phyloP scores from a whole-genome alignment of 2,329 filamentous ascomycete species.

The Aspergillus phoenicis region DNA sequence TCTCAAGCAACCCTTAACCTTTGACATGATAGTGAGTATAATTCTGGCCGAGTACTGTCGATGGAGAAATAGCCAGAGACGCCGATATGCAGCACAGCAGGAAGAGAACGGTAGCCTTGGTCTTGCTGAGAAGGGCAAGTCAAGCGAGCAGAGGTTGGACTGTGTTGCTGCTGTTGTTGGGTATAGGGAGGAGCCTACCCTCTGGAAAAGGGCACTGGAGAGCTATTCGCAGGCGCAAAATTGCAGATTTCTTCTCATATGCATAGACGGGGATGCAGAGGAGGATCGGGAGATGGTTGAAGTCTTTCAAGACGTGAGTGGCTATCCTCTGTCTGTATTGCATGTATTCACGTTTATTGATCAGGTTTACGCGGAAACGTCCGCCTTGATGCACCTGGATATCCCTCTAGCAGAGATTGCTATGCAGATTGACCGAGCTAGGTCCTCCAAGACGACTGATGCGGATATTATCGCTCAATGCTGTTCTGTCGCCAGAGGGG shows the following conservation, averaged over 20 bases:
- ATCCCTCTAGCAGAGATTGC: slow-evolving; percentile 32
- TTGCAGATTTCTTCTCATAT: slow-evolving; percentile 30
- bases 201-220: slow-evolving; percentile 31
- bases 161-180: slow-evolving; percentile 35
- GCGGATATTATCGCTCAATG: slow-evolving; percentile 26
- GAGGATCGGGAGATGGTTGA: slow-evolving; percentile 35
- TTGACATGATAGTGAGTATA: slow-evolving; percentile 33
- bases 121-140: not conserved
- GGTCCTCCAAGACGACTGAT: slow-evolving; percentile 12
- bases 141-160: slow-evolving; percentile 15
- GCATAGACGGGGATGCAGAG: slow-evolving; percentile 33
- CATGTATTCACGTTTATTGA: not conserved
- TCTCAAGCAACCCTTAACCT: slow-evolving; percentile 28
- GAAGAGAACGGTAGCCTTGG: slow-evolving; percentile 21
- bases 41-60: slow-evolving; percentile 31
- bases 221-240: slow-evolving; percentile 32
- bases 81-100: slow-evolving; percentile 16
- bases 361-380: slow-evolving; percentile 27
- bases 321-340: not conserved
- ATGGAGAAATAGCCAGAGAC: slow-evolving; percentile 28
- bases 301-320: slow-evolving; percentile 22
- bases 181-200: slow-evolving; percentile 34
- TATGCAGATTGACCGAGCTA: slow-evolving; percentile 16
- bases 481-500: slow-evolving; percentile 25
- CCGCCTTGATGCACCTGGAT: slow-evolving; percentile 26